Evolutionary conservation across 1,284 basidiomycete species (phyloP), one percentile per base, ranked within the genome.

Genomic region (Coniferiporia sulphurascens): DNA sequence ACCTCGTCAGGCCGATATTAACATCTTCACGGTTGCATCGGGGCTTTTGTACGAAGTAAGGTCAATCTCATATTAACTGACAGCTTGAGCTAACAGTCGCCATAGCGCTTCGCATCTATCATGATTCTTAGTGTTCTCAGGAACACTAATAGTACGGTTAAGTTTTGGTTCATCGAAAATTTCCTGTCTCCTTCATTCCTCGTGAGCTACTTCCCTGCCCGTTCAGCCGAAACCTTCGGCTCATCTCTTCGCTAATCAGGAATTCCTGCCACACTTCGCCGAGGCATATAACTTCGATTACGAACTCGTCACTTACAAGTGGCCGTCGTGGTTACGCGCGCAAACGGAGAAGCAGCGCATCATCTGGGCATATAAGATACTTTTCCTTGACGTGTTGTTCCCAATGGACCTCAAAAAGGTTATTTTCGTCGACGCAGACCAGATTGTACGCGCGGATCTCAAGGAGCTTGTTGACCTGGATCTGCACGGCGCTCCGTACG

Each of bases 111-210:
- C 75, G 95, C 89, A 0, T 95, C 93, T 27, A 97, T 99, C 75
- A 99, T 99, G 96, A 93, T 98, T 62, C 79, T 98, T 43, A 95
- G 92, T 66, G 97, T 99, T 22, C 80, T 99, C 66, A 86, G 87
- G 58, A 95, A 99, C 70, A 99, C 96, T 2, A 84, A 94, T 36
- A 90, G 87, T 67, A 88, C 84, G 22, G 95, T 98, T 72, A 99
- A 99, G 72, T 99, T 99, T 74, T 99, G 96, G 96, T 98, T 99
- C 74, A 98, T 99, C 65, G 93, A 98, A 70, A 99, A 99, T 75
- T 99, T 98, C 82, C 80, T 99, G 21, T 98, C 96, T 0, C 96
- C 96, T 0, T 93, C 95, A 0, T 99, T 99, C 84, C 79, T 98
- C 61, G 92, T 92, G 62, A 64, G 83, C 72, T 10, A 15, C 61